Conservation (phyloP, 1,139 yeast species). For the Debaryomyces singareniensis region DNA sequence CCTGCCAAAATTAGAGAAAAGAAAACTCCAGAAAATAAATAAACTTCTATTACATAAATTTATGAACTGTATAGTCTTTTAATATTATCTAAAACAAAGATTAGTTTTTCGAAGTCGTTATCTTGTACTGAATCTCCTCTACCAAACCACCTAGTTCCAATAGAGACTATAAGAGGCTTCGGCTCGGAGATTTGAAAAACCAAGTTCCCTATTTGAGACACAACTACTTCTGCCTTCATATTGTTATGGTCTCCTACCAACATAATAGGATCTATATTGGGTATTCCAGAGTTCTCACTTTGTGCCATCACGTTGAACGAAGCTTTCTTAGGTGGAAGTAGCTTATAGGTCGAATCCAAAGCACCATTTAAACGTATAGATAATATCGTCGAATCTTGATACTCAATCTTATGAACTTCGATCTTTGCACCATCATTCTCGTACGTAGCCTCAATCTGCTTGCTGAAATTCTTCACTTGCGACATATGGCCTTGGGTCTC, state of each 20-base stretch:
- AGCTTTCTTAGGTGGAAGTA: slow-evolving; percentile 33
- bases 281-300: slow-evolving; percentile 11
- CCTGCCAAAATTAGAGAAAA: slow-evolving; percentile 53
- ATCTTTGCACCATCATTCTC: slow-evolving; percentile 15
- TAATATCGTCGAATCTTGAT: slow-evolving; percentile 27
- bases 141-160: slow-evolving; percentile 42
- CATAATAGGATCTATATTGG: slow-evolving; percentile 33
- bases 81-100: slow-evolving; percentile 32
- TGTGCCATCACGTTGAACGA: slow-evolving; percentile 14
- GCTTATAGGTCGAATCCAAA: slow-evolving; percentile 36
- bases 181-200: slow-evolving; percentile 20
- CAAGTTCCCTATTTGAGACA: slow-evolving; percentile 38
- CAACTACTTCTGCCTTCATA: slow-evolving; percentile 35
- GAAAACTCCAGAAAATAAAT: not conserved
- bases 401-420: slow-evolving; percentile 31
- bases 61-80: slow-evolving; percentile 13
- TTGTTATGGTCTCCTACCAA: slow-evolving; percentile 37
- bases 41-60: not conserved
- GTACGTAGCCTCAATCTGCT: slow-evolving; percentile 7
- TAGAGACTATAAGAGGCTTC: slow-evolving; percentile 29
- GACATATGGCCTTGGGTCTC: too few species aligned
- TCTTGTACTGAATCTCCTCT: slow-evolving; percentile 24
- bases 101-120: slow-evolving; percentile 35
- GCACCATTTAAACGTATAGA: slow-evolving; percentile 33
- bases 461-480: slow-evolving; percentile 5